phyloP scores from a whole-genome alignment of 1,284 basidiomycete species.

The Moesziomyces sp. region DNA sequence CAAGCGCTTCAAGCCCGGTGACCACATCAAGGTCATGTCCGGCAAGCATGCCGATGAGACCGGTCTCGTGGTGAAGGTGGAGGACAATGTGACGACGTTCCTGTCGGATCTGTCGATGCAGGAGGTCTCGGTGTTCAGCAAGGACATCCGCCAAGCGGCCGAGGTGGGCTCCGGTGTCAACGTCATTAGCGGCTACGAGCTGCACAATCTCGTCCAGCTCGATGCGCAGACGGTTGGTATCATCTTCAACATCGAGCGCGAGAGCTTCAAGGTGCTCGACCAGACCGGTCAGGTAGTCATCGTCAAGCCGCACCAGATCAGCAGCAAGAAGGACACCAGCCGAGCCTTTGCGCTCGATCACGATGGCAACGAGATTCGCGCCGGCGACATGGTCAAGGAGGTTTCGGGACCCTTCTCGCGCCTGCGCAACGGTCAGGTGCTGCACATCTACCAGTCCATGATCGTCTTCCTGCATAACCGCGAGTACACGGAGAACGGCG shows the following conservation, averaged over 20 bases:
- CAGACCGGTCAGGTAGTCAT: slow-evolving; percentile 85
- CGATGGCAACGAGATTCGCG: slow-evolving; percentile 79
- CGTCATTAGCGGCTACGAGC: slow-evolving; percentile 88
- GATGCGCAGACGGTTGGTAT: slow-evolving; percentile 94
- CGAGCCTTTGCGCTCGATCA: slow-evolving; percentile 89
- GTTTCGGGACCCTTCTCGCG: slow-evolving; percentile 80
- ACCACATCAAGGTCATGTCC: slow-evolving; percentile 97
- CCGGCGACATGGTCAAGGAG: slow-evolving; percentile 94
- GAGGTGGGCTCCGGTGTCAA: slow-evolving; percentile 92
- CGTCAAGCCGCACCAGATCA: slow-evolving; percentile 93
- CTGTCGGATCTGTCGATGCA: slow-evolving; percentile 96
- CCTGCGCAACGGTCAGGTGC: slow-evolving; percentile 85
- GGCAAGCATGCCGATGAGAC: slow-evolving; percentile 95
- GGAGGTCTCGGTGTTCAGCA: slow-evolving; percentile 96
- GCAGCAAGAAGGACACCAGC: slow-evolving; percentile 83
- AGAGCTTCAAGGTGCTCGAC: slow-evolving; percentile 93
- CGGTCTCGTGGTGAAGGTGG: slow-evolving; percentile 90
- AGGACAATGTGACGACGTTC: slow-evolving; percentile 87
- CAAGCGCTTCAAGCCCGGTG: slow-evolving; percentile 94
- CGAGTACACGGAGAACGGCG: slow-evolving; percentile 88
- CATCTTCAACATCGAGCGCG: slow-evolving; percentile 96
- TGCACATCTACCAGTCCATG: slow-evolving; percentile 94
- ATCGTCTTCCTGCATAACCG: slow-evolving; percentile 95
- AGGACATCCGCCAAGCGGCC: slow-evolving; percentile 95
- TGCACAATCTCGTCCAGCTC: slow-evolving; percentile 95